Evolutionary conservation across 1,284 basidiomycete species (phyloP).

Genomic region (Tilletiopsis washingtonensis): DNA sequence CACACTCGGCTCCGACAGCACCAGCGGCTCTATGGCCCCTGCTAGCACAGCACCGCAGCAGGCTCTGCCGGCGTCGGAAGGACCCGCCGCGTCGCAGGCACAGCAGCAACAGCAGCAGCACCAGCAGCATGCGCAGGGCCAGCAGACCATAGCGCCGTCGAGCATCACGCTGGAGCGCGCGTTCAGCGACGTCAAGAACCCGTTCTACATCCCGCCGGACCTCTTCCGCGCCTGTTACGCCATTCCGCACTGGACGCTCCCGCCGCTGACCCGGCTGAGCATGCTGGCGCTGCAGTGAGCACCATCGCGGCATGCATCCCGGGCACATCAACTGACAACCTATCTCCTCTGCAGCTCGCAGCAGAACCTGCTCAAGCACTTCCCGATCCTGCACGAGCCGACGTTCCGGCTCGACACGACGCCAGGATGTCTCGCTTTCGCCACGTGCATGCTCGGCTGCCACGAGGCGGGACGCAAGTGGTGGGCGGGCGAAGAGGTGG

Average conservation of each 20-base stretch:
- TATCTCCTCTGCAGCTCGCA: conserved; percentile 19
- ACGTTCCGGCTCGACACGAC: conserved; percentile 36
- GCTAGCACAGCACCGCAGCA: too few relatives aligned
- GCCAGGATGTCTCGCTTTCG: conserved; percentile 31
- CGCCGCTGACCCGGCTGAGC: conserved; percentile 28
- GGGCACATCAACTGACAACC: too few relatives aligned
- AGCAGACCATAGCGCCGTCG: background rate
- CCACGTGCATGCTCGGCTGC: conserved; percentile 33
- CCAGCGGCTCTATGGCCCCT: too few relatives aligned
- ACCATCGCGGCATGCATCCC: too few relatives aligned
- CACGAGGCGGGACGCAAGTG: conserved; percentile 33
- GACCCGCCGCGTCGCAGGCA: background rate
- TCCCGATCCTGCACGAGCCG: conserved; percentile 35
- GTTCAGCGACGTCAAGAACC: conserved; percentile 26
- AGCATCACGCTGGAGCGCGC: conserved; percentile 20
- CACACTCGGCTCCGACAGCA: conserved; percentile 17
- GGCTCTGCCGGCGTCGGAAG: background rate
- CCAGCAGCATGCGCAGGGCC: background rate
- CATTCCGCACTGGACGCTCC: conserved; percentile 30
- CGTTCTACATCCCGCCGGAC: conserved; percentile 29
- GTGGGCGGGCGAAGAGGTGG: conserved; percentile 38
- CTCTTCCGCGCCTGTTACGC: conserved; percentile 35
- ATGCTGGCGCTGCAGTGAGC: conserved; percentile 26
- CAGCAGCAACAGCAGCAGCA: background rate
- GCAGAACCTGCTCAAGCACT: conserved; percentile 37